Base-by-base conservation (phyloP, 495 filamentous ascomycete species). In the Tuber borchii region DNA sequence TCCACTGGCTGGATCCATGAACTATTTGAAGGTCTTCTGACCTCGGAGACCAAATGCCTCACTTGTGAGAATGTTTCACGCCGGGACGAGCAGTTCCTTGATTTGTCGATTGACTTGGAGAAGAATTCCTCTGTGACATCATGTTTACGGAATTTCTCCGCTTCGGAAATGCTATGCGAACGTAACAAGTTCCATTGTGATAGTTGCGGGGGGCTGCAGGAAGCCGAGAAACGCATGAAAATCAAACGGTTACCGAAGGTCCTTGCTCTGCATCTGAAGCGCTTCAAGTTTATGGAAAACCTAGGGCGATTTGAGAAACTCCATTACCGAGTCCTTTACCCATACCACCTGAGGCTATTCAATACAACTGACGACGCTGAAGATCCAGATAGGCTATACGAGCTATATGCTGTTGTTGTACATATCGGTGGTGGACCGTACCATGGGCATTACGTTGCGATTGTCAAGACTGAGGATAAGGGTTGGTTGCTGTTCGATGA, bases 201-300 rank as follows among this genome's bases (percentile, higher is more conserved):
- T 82, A 93, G 93, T 77, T 99, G 95, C 78, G 95, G 96, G 70
- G 96, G 96, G 7, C 86, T 99, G 34, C 96, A 99, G 85, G 95
- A 99, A 85, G 95, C 95, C 0, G 95, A 98, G 83, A 99, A 99
- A 86, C 89, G 95, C 20, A 99, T 99, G 95, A 99, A 99, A 87
- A 93, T 99, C 77, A 99, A 99, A 85, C 90, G 93, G 74, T 85
- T 97, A 77, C 95, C 95, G 1, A 93, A 92, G 79, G 94, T 99
- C 56, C 84, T 99, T 74, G 93, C 95, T 14, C 85, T 99, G 72
- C 96, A 99, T 80, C 85, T 99, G 74, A 99, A 99, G 82, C 88
- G 95, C 72, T 99, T 99, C 87, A 98, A 99, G 85, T 98, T 97
- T 80, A 97, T 94, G 26, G 95, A 98, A 81, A 94, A 97, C 81